Evolutionary conservation across 306 rosid species (phyloP), one percentile per base, ranked within the genome.

Genomic region (Leucaena leucocephala): DNA sequence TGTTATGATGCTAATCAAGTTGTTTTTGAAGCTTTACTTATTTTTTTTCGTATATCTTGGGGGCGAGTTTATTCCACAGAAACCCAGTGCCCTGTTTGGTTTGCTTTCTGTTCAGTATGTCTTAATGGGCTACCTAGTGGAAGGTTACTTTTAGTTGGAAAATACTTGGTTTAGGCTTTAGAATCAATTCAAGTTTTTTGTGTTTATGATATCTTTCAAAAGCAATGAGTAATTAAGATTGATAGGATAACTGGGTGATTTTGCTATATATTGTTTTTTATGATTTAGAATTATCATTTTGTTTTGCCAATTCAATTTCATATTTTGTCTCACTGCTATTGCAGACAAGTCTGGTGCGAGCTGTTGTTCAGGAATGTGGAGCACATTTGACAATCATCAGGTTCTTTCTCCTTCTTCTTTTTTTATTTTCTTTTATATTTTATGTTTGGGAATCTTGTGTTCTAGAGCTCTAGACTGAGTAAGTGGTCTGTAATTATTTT

Each of bases 281-380:
- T 45, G 9, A 19, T 67, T 57, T 36, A 17, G 71, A 73, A 48
- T 50, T 5, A 63, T 54, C 58, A 35, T 77, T 49, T 54, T 65
- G 36, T 71, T 74, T 78, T 78, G 74, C 75, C 44, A 4, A 5
- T 42, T 69, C 44, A 4, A 57, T 22, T 67, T 76, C 21, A 61
- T 52, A 46, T 67, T 80, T 7, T 68, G 73, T 50, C 61, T 76
- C 50, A 68, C 35, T 38, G 40, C 10, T 44, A 55, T 83, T 61
- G 66, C 84, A 95, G 98, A 92, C 97, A 76, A 91, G 97, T 87
- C 86, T 95, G 88, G 98, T 95, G 40, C 90, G 94, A 40, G 96
- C 94, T 33, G 89, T 91, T 77, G 98, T 95, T 82, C 84, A 14
- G 79, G 99, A 95, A 85, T 88, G 94, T 8, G 93, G 84, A 62